Conservation (phyloP, 257 asterid species). For the Parsonsia alboflavescens region DNA sequence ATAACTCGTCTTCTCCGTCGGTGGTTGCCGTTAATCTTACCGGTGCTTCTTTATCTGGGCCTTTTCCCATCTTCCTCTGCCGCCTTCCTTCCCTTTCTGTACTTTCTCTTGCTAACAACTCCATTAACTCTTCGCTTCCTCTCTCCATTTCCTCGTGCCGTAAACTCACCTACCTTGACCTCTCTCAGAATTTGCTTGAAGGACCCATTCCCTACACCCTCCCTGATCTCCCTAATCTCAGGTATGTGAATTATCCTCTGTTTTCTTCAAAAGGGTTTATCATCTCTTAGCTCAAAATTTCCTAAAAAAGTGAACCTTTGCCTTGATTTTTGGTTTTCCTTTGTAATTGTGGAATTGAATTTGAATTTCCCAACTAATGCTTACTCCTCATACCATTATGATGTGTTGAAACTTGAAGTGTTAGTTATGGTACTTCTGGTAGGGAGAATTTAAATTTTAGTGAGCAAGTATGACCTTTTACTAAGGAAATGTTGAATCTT, state of each 20-base stretch:
- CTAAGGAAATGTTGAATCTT: neutral
- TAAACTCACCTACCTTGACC: conserved; percentile 48
- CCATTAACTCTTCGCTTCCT: conserved; percentile 53
- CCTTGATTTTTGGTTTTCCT: neutral
- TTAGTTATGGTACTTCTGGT: too few species aligned
- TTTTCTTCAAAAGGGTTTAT: neutral
- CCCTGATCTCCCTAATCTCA: conserved; percentile 58
- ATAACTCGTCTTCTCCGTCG: conserved; percentile 16
- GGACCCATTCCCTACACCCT: conserved; percentile 61
- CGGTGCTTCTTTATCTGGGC: conserved; percentile 44
- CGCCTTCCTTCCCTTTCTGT: conserved; percentile 42
- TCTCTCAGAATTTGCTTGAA: conserved; percentile 51
- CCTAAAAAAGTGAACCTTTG: neutral
- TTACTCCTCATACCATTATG: neutral
- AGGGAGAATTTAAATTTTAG: neutral
- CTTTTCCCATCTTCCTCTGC: conserved; percentile 57
- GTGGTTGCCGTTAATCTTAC: conserved; percentile 45
- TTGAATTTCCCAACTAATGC: neutral
- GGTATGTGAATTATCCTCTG: conserved; percentile 30
- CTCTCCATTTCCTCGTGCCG: conserved; percentile 47
- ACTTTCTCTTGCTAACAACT: conserved; percentile 41
- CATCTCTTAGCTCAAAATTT: neutral
- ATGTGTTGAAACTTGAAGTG: neutral
- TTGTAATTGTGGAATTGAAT: neutral
- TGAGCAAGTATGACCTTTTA: neutral